Percentiles rank a stretch among this genome's conserved stretches.
Conservation (phyloP, 371 early-diverging fungal genomes). For the Mucor mucedo region DNA sequence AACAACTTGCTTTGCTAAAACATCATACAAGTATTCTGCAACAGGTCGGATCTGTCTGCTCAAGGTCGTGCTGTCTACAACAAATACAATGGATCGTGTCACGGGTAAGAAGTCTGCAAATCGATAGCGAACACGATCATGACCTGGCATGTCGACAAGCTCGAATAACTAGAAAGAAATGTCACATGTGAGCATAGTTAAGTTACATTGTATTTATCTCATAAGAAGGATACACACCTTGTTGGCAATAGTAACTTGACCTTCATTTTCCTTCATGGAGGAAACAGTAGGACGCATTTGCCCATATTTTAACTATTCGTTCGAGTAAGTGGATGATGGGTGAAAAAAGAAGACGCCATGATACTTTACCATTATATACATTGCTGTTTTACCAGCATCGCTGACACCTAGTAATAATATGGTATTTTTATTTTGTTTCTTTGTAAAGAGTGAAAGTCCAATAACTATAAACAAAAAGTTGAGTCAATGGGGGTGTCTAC, state of each 20-base stretch:
- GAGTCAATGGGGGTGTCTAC: too few relatives aligned
- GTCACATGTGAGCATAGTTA: too few relatives aligned
- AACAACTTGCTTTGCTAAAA: slow-evolving; percentile 67
- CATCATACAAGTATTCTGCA: slow-evolving; percentile 79
- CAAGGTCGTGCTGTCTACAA: slow-evolving; percentile 76
- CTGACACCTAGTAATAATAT: slow-evolving; percentile 62
- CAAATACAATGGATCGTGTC: slow-evolving; percentile 76
- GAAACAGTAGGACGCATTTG: slow-evolving; percentile 61
- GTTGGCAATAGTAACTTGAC: slow-evolving; percentile 42
- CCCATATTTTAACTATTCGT: slow-evolving; percentile 51
- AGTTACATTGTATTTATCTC: not conserved
- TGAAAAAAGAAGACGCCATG: too few relatives aligned
- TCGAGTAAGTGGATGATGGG: too few relatives aligned
- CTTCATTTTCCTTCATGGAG: slow-evolving; percentile 80
- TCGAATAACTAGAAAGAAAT: slow-evolving; percentile 41
- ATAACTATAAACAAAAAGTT: slow-evolving; percentile 9
- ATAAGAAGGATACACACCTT: slow-evolving; percentile 32
- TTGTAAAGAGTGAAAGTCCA: slow-evolving; percentile 31
- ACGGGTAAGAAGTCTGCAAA: slow-evolving; percentile 71
- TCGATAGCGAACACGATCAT: slow-evolving; percentile 80
- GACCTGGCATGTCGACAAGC: slow-evolving; percentile 90
- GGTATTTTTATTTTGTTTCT: slow-evolving; percentile 41
- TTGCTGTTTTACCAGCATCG: slow-evolving; percentile 69
- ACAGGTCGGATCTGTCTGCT: slow-evolving; percentile 54
- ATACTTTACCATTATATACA: slow-evolving; percentile 54